phyloP scores from a whole-genome alignment of 257 asterid species.

The Penstemon davidsonii region DNA sequence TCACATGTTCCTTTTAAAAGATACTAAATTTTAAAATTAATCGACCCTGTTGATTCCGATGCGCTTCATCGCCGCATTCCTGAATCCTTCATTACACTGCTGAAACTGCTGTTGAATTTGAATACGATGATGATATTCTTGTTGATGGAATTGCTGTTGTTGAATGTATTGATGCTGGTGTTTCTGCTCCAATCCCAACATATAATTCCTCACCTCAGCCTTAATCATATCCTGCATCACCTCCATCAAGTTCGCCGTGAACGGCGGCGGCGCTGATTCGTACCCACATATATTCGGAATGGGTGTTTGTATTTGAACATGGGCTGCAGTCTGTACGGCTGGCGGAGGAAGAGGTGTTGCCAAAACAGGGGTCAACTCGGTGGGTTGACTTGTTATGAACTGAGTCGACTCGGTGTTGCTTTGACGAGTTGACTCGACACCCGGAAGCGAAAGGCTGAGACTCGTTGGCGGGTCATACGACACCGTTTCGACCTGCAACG shows the following conservation, averaged over 20 bases:
- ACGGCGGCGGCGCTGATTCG: slow-evolving; percentile 26
- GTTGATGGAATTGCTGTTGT: slow-evolving; percentile 28
- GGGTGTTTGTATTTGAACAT: not conserved
- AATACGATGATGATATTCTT: not conserved
- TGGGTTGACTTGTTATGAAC: slow-evolving; percentile 15
- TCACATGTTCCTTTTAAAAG: not conserved
- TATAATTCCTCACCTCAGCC: slow-evolving; percentile 78
- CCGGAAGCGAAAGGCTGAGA: slow-evolving; percentile 63
- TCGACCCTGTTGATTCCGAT: slow-evolving; percentile 65
- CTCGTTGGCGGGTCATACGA: slow-evolving; percentile 51
- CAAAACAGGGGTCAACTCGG: slow-evolving; percentile 9
- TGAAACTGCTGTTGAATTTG: slow-evolving; percentile 31
- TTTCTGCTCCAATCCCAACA: slow-evolving; percentile 54
- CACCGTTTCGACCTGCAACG: slow-evolving; percentile 43
- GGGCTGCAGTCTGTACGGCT: not conserved
- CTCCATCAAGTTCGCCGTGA: slow-evolving; percentile 49
- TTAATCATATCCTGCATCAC: slow-evolving; percentile 45
- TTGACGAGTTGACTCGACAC: slow-evolving; percentile 33
- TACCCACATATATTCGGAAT: not conserved
- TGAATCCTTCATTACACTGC: slow-evolving; percentile 46
- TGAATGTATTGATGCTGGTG: slow-evolving; percentile 30
- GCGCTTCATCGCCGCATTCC: slow-evolving; percentile 61
- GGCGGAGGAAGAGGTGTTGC: not conserved
- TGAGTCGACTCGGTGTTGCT: slow-evolving; percentile 29
- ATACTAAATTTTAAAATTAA: slow-evolving; percentile 15